These are phyloP conservation scores for Verticillium longisporum DNA, from an alignment of 2,329 filamentous ascomycete species.

Conservation along the genomic window DNA sequence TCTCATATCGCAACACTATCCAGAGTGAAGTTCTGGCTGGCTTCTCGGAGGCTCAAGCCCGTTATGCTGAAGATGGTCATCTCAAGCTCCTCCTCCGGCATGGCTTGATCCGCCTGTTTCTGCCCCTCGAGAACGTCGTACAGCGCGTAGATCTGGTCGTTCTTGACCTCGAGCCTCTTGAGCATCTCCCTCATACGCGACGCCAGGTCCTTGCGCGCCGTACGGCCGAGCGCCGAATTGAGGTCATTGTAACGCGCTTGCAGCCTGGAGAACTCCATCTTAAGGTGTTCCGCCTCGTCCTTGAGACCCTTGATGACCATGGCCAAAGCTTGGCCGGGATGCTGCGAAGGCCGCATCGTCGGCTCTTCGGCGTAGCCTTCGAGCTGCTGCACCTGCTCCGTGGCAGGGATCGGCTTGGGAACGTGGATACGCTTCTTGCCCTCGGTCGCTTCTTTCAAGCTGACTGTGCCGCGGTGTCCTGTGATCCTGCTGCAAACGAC, in stretches of 20 bases:
- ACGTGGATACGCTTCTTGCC: conserved; percentile 56
- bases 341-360: conserved; percentile 60
- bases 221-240: conserved; percentile 60
- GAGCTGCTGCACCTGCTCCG: conserved; percentile 48
- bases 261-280: conserved; percentile 57
- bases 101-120: conserved; percentile 56
- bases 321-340: conserved; percentile 66
- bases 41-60: conserved; percentile 35
- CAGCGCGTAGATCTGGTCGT: conserved; percentile 73
- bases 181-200: conserved; percentile 55
- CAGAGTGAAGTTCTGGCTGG: conserved; percentile 34
- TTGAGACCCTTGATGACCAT: conserved; percentile 77
- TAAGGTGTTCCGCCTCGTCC: conserved; percentile 73
- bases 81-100: conserved; percentile 57
- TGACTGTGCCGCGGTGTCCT: conserved; percentile 30
- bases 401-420: conserved; percentile 59
- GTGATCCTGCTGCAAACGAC: conserved; percentile 49
- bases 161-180: conserved; percentile 62
- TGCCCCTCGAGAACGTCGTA: conserved; percentile 82
- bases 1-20: conserved; percentile 27
- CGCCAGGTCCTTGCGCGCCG: conserved; percentile 55
- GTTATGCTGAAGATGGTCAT: conserved; percentile 54
- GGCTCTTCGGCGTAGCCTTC: conserved; percentile 39
- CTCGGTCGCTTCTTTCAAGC: conserved; percentile 26
- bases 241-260: conserved; percentile 58